These are phyloP conservation scores for Plasmopara viticola DNA, from an alignment of 352 stramenopile species.

Conservation along the genomic window DNA sequence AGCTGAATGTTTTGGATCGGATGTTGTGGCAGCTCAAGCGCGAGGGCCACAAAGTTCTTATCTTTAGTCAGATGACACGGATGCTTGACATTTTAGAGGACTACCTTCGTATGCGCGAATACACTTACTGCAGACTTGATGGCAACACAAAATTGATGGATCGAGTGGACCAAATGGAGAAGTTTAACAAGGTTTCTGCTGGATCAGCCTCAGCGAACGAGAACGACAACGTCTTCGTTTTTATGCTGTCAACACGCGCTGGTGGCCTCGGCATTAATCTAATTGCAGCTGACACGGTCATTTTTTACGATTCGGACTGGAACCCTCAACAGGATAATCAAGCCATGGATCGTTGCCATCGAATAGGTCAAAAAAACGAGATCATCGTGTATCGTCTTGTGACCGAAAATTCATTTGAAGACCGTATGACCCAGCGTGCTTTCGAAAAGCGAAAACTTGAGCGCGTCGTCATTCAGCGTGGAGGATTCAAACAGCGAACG, in stretches of 20 bases:
- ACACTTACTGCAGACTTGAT: constrained; percentile 96
- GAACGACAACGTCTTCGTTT: constrained; percentile 68
- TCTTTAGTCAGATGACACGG: constrained; percentile 98
- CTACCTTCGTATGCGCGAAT: constrained; percentile 82
- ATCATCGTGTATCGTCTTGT: constrained; percentile 91
- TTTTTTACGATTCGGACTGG: constrained; percentile 99
- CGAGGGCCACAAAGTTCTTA: constrained; percentile 95
- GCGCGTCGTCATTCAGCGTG: constrained; percentile 82
- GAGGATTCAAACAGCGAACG: constrained; percentile 63
- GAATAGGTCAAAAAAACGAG: constrained; percentile 87
- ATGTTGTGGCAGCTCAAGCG: constrained; percentile 93
- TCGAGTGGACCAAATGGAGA: constrained; percentile 95
- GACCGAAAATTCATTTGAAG: constrained; percentile 91
- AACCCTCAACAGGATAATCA: constrained; percentile 97
- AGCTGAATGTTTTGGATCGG: constrained; percentile 98
- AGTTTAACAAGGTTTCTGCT: constrained; percentile 87
- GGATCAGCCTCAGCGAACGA: constrained; percentile 16
- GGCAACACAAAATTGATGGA: constrained; percentile 90
- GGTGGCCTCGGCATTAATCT: constrained; percentile 97
- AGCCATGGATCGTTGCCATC: constrained; percentile 86
- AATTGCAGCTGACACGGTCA: constrained; percentile 94
- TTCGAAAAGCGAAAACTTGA: constrained; percentile 91
- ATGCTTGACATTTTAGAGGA: constrained; percentile 99
- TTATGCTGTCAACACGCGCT: constrained; percentile 84
- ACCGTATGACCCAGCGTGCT: constrained; percentile 89